Base-by-base conservation (phyloP, 345 rosid species). In the Camelina hispida region DNA sequence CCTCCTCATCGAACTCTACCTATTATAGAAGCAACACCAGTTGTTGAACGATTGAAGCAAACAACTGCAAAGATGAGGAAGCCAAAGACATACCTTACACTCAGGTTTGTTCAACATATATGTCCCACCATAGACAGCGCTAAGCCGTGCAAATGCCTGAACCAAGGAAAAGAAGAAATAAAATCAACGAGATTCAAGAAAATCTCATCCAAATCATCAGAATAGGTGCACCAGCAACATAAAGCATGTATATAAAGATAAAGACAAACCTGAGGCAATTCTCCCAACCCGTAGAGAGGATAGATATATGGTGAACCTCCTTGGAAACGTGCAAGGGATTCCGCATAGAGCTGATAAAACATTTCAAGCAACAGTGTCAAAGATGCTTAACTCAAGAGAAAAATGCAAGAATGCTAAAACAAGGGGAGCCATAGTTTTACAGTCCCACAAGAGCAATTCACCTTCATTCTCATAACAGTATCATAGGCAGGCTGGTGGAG, bases 91-190 rank as follows among this genome's bases (percentile, higher is more conserved):
- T 72, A 92, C 99, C 91, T 88, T 92, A 85, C 99, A 95, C 81
- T 90, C 97, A 20, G 89, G 97, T 81, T 95, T 95, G 78, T 90
- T 89, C 83, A 95, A 78, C 99, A 95, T 95, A 74, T 95, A 95
- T 1, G 96, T 95, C 62, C 98, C 99, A 78, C 99, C 99, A 83
- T 89, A 90, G 56, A 92, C 98, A 78, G 98, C 97, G 81, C 97
- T 92, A 80, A 92, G 99, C 43, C 98, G 86, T 75, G 99, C 98
- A 86, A 95, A 95, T 73, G 93, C 99, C 97, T 95, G 74, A 58
- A 25, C 13, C 73, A 25, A 46, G 43, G 66, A 60, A 51, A 40
- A 62, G 15, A 65, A 66, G 35, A 35, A 15, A 43, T 23, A 72
- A 11, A 51, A 68, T 52, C 53, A 72, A 50, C 20, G 48, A 35